phyloP scores from a whole-genome alignment of 805 yeast species.

The Saturnispora diversa region DNA sequence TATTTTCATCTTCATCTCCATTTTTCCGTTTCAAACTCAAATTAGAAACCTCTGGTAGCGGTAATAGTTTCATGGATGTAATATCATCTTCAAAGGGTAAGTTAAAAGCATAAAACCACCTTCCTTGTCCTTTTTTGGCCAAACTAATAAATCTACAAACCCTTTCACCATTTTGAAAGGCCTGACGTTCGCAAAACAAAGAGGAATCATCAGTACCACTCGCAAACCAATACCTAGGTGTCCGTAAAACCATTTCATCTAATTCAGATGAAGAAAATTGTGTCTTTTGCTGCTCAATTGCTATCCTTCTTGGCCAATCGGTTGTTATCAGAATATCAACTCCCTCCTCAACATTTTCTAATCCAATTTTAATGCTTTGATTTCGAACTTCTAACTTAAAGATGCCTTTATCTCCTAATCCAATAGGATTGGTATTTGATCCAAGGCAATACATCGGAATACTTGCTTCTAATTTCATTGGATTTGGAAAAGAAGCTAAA shows the following conservation, averaged over 20 bases:
- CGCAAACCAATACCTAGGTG: slow-evolving; percentile 64
- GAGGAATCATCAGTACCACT: slow-evolving; percentile 41
- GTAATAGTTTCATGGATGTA: slow-evolving; percentile 1
- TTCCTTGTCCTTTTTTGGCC: slow-evolving; percentile 47
- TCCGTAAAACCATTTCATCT: slow-evolving; percentile 16
- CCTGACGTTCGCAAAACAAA: slow-evolving; percentile 44
- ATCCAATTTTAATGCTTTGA: slow-evolving; percentile 1
- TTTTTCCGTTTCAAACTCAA: background rate
- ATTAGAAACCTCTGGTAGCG: background rate
- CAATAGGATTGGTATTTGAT: background rate
- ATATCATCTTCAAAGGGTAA: slow-evolving; percentile 9
- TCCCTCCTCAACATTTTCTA: background rate
- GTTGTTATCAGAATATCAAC: slow-evolving; percentile 50
- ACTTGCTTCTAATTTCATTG: background rate
- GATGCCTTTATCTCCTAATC: background rate
- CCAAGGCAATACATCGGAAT: slow-evolving; percentile 5
- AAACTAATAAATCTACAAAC: slow-evolving; percentile 60
- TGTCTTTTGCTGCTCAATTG: slow-evolving; percentile 32
- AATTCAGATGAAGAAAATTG: slow-evolving; percentile 1
- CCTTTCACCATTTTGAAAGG: slow-evolving; percentile 36
- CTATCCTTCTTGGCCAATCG: slow-evolving; percentile 52
- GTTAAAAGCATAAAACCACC: slow-evolving; percentile 74
- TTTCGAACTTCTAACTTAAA: background rate
- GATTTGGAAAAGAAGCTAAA: background rate
- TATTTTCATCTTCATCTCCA: background rate